Evolutionary conservation across 305 asterid species (phyloP), one percentile per base, ranked within the genome.

Genomic region (Plantago lanceolata): DNA sequence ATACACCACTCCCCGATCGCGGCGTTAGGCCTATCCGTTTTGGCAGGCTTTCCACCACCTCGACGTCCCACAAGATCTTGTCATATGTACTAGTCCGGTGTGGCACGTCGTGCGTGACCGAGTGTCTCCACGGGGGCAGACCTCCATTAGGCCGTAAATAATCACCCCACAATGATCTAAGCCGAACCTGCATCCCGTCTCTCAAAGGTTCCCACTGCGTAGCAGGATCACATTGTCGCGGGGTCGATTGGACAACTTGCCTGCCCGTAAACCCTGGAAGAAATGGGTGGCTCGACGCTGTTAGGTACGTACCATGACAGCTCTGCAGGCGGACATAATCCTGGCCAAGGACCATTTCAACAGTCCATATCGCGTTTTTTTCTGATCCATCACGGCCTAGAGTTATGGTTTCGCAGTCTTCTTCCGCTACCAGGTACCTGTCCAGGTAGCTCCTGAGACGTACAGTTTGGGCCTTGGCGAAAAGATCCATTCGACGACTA

Each of bases 131-230:
- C 0, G 89, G 91, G 2, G 87, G 86, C 13, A 86, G 78, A 35
- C 95, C 89, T 5, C 89, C 84, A 43, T 78, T 77, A 31, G 89
- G 87, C 8, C 91, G 76, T 15, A 86, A 37, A 24, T 63, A 82
- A 3, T 81, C 53, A 28, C 95, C 95, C 80, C 83, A 73, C 19
- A 66, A 21, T 0, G 97, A 81, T 49, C 83, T 79, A 61, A 90
- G 66, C 68, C 78, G 73, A 48, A 88, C 85, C 51, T 79, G 71
- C 72, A 79, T 74, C 17, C 95, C 95, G 13, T 90, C 95, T 50
- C 88, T 80, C 28, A 76, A 43, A 0, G 94, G 96, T 47, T 87
- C 83, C 95, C 97, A 85, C 8, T 86, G 83, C 0, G 80, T 61
- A 0, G 87, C 76, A 0, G 87, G 74, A 33, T 86, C 83, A 59